Percentiles rank a stretch among this genome's conserved stretches.
phyloP scores from a whole-genome alignment of 768 basidiomycete genomes.

The Naganishia vishniacii region DNA sequence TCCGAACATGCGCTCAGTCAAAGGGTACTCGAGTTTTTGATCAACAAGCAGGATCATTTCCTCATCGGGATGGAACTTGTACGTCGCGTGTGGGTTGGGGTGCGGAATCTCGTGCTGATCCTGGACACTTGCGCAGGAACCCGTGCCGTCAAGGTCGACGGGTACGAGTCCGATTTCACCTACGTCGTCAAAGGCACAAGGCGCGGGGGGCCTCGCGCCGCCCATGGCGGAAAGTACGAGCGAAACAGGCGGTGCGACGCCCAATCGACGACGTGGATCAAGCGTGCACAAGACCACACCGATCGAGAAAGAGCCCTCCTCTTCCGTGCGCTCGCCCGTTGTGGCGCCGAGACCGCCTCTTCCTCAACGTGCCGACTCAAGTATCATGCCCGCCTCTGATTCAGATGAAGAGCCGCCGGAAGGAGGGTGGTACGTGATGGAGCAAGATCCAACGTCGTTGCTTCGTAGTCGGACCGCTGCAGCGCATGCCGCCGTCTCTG shows the following conservation, averaged over 20 bases:
- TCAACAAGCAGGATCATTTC: conserved; percentile 94
- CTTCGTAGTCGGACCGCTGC: not conserved
- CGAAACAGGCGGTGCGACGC: not conserved
- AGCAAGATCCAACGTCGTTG: conserved; percentile 26
- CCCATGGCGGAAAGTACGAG: not conserved
- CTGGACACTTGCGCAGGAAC: not conserved
- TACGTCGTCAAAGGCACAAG: not conserved
- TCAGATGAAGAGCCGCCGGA: conserved; percentile 46
- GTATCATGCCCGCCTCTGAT: conserved; percentile 46
- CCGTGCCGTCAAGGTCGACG: conserved; percentile 15
- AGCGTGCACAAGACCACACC: not conserved
- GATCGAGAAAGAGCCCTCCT: not conserved
- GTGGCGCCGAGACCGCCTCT: conserved; percentile 26
- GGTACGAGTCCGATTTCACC: conserved; percentile 3
- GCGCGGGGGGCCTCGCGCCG: not conserved
- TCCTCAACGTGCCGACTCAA: conserved; percentile 39
- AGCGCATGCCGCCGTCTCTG: not conserved
- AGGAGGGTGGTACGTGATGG: conserved; percentile 44
- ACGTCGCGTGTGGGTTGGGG: not conserved
- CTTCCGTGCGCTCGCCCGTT: not conserved
- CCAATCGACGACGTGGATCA: not conserved
- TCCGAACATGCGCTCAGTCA: conserved; percentile 82
- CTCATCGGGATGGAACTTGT: conserved; percentile 58
- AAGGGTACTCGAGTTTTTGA: conserved; percentile 86
- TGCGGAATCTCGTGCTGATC: not conserved